Percentiles rank a stretch among this genome's conserved stretches.
These are phyloP conservation scores for Henningerozyma blattae DNA, from an alignment of 805 yeast genomes.

Conservation along the genomic window DNA sequence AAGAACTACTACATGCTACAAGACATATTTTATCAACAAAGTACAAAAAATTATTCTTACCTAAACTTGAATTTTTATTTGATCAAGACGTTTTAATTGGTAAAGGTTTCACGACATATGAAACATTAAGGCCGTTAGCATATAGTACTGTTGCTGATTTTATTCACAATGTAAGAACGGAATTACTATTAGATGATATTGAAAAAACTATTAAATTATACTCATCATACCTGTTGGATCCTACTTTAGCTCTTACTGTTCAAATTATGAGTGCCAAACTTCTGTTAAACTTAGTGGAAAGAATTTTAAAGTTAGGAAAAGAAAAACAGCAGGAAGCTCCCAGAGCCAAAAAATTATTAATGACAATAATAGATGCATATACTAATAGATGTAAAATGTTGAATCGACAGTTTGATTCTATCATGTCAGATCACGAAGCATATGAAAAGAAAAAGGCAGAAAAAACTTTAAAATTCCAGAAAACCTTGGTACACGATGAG, in stretches of 20 bases:
- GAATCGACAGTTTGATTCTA: constrained; percentile 57
- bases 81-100: constrained; percentile 85
- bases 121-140: constrained; percentile 84
- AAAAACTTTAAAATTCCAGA: constrained; percentile 31
- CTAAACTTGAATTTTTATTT: constrained; percentile 74
- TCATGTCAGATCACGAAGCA: constrained; percentile 47
- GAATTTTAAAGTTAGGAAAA: constrained; percentile 56
- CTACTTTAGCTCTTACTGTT: constrained; percentile 71
- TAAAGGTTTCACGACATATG: constrained; percentile 83
- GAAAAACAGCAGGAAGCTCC: constrained; percentile 63
- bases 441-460: constrained; percentile 34
- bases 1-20: constrained; percentile 86
- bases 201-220: constrained; percentile 80
- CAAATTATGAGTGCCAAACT: constrained; percentile 95
- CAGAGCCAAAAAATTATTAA: constrained; percentile 52
- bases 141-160: constrained; percentile 94
- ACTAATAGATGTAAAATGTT: constrained; percentile 69
- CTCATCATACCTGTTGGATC: constrained; percentile 70
- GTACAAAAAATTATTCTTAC: constrained; percentile 66
- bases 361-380: constrained; percentile 80
- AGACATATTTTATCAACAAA: constrained; percentile 91
- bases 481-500: constrained; percentile 22
- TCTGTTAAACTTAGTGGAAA: constrained; percentile 74
- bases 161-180: constrained; percentile 81
- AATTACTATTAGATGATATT: constrained; percentile 69